Base-by-base conservation (phyloP, 306 rosid genomes). In the Fagus crenata region DNA sequence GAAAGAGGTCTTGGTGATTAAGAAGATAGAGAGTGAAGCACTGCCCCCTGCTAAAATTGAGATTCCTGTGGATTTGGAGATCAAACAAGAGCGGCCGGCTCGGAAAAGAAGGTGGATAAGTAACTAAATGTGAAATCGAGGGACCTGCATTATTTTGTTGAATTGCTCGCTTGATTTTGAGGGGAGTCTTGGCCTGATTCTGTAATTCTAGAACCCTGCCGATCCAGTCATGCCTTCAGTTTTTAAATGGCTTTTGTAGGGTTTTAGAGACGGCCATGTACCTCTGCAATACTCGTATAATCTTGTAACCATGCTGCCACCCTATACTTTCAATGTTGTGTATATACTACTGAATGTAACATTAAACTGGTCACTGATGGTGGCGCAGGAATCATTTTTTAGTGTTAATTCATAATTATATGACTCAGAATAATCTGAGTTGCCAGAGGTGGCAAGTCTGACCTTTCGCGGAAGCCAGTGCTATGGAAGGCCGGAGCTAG, bases 91-190 rank as follows among this genome's bases (percentile, higher is more conserved):
- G 80, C 92, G 99, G 51, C 99, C 99, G 0, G 90, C 99, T 74
- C 86, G 99, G 74, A 96, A 92, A 84, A 87, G 99, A 73, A 88
- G 99, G 84, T 96, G 99, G 99, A 84, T 96, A 77, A 89, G 94
- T 61, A 87, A 61, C 85, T 95, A 76, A 87, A 74, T 37, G 37
- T 49, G 64, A 81, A 74, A 43, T 67, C 4, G 61, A 4, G 79
- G 75, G 72, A 72, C 75, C 37, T 18, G 54, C 28, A 75, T 56
- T 77, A 76, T 18, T 77, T 72, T 33, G 73, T 54, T 42, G 69
- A 36, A 77, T 69, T 60, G 63, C 81, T 22, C 53, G 73, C 18
- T 4, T 49, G 80, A 51, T 83, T 73, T 49, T 32, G 68, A 22
- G 83, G 76, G 85, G 81, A 60, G 75, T 83, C 73, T 53, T 39